Conservation (phyloP, 78 protist species). For the Dictyostelium intermedium region DNA sequence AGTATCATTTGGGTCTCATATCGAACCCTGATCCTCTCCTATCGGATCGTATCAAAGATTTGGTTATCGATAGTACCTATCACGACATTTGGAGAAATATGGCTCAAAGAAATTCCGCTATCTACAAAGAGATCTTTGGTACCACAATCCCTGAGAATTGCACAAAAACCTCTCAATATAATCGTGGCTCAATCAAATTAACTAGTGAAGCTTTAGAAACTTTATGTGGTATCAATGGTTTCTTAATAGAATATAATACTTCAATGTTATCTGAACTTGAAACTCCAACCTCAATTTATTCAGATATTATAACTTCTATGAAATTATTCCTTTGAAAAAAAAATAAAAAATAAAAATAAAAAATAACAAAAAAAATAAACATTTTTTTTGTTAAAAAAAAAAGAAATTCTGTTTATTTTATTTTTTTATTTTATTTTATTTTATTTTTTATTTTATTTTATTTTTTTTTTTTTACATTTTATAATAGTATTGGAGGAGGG, state of each 20-base stretch:
- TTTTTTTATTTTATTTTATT: too few relatives aligned
- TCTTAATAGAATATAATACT: conserved; percentile 40
- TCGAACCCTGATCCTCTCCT: neutral
- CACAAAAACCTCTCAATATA: conserved; percentile 22
- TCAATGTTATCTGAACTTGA: conserved; percentile 52
- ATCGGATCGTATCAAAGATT: conserved; percentile 4
- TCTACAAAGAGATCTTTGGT: conserved; percentile 34
- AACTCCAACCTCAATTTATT: conserved; percentile 33
- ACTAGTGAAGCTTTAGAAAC: neutral
- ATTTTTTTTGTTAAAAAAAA: too few relatives aligned
- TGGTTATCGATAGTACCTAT: conserved; percentile 13
- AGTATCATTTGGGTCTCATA: conserved; percentile 54
- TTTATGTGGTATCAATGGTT: conserved; percentile 17
- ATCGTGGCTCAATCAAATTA: conserved; percentile 19
- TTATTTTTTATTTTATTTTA: too few relatives aligned
- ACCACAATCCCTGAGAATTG: conserved; percentile 49
- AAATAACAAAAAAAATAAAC: too few relatives aligned
- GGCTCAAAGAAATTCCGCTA: neutral
- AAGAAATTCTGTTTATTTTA: too few relatives aligned
- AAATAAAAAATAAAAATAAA: neutral
- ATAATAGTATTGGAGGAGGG: too few relatives aligned
- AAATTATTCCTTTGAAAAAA: conserved; percentile 26
- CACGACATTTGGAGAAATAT: conserved; percentile 22
- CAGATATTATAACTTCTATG: conserved; percentile 57
- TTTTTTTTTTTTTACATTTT: too few relatives aligned